Evolutionary conservation across 202 grass and related monocot genomes (phyloP).

Genomic region (Schoenoplectus triqueter): DNA sequence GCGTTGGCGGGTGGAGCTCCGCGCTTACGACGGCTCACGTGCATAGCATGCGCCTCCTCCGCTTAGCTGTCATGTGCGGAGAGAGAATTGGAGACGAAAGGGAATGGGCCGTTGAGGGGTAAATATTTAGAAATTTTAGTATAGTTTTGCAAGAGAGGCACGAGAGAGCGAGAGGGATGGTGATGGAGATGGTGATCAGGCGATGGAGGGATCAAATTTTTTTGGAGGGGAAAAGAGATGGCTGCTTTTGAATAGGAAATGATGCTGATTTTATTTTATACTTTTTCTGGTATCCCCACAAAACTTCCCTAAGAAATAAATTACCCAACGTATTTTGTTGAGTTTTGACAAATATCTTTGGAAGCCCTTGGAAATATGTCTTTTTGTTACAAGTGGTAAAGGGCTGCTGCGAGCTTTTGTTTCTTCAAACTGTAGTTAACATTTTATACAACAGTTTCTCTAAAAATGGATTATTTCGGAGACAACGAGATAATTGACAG

Average conservation of each 20-base stretch:
- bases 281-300: neutral
- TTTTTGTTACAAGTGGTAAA: neutral
- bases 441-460: neutral
- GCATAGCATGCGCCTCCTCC: constrained; percentile 30
- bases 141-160: neutral
- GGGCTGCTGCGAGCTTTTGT: neutral
- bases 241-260: constrained; percentile 6
- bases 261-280: constrained; percentile 7
- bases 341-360: constrained; percentile 13
- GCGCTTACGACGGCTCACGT: constrained; percentile 43
- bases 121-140: constrained; percentile 15
- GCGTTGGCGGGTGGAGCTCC: constrained; percentile 28
- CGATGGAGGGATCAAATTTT: neutral
- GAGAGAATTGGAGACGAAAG: neutral
- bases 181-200: neutral
- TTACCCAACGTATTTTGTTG: neutral
- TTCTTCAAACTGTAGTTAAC: neutral
- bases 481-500: neutral
- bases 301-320: constrained; percentile 4
- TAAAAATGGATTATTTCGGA: neutral
- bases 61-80: constrained; percentile 22
- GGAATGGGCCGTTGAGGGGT: neutral
- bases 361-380: neutral
- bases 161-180: constrained; percentile 17
- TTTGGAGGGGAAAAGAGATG: constrained; percentile 13